A percentile compares a stretch with the other conserved stretches of the same genome.
These are phyloP conservation scores for Cladosporium sp. DNA, from an alignment of 2,329 filamentous ascomycete genomes.

Conservation along the genomic window DNA sequence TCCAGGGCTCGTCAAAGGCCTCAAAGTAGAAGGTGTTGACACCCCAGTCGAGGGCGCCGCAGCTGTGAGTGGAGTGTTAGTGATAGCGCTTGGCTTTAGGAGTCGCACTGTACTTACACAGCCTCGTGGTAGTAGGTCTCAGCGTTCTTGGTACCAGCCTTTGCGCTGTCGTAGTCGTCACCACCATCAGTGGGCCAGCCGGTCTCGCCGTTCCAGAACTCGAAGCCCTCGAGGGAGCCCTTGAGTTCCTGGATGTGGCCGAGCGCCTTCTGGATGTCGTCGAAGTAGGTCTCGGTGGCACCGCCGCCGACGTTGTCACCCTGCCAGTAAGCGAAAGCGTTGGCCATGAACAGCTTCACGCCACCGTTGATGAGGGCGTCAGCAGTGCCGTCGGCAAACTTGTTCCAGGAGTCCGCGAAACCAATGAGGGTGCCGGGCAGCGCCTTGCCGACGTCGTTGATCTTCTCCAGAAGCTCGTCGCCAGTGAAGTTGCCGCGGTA, in stretches of 20 bases:
- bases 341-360: slow-evolving; percentile 65
- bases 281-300: slow-evolving; percentile 64
- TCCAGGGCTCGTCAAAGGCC: slow-evolving; percentile 66
- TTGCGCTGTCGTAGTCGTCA: slow-evolving; percentile 62
- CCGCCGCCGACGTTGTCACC: slow-evolving; percentile 55
- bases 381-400: slow-evolving; percentile 67
- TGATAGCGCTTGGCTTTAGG: background rate
- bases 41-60: slow-evolving; percentile 51
- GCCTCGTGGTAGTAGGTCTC: slow-evolving; percentile 62
- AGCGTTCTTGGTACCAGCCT: slow-evolving; percentile 62
- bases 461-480: slow-evolving; percentile 60
- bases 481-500: slow-evolving; percentile 70
- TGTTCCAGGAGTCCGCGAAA: slow-evolving; percentile 74
- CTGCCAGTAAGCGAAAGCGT: slow-evolving; percentile 76
- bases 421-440: slow-evolving; percentile 62
- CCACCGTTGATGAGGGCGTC: slow-evolving; percentile 62
- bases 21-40: slow-evolving; percentile 73
- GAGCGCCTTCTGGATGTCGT: slow-evolving; percentile 67
- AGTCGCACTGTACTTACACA: slow-evolving; percentile 41
- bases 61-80: slow-evolving; percentile 10
- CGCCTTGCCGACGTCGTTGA: slow-evolving; percentile 61
- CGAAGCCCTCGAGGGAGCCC: slow-evolving; percentile 56
- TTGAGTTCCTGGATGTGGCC: slow-evolving; percentile 62
- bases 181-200: slow-evolving; percentile 66
- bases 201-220: slow-evolving; percentile 71